Percentiles rank a stretch among this genome's conserved stretches.
Conservation (phyloP, 2,329 filamentous ascomycete species). For the Paracamarosporium sp. region DNA sequence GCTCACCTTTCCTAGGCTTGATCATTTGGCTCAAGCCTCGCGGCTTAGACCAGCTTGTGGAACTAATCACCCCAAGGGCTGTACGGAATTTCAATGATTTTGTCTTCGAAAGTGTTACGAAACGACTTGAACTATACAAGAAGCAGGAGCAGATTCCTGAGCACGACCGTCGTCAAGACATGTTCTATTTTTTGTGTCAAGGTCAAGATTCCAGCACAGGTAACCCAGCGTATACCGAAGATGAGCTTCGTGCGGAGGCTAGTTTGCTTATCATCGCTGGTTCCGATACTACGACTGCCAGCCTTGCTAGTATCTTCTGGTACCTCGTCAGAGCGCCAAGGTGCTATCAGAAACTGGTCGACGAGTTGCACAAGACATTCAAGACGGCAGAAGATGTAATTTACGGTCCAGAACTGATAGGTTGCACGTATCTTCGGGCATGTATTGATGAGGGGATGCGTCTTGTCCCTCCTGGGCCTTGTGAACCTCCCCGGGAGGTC, state of each 20-base stretch:
- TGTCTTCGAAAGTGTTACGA: conserved; percentile 5
- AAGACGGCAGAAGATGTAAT: conserved; percentile 13
- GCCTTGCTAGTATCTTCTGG: conserved; percentile 16
- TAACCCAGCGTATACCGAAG: conserved; percentile 32
- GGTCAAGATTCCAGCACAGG: conserved; percentile 50
- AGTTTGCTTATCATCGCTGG: conserved; percentile 22
- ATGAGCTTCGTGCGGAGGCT: conserved; percentile 43
- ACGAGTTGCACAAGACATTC: conserved; percentile 21
- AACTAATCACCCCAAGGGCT: conserved; percentile 7
- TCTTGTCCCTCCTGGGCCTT: conserved; percentile 8
- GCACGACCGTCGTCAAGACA: conserved; percentile 33
- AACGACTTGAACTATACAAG: conserved; percentile 6
- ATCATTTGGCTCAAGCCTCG: conserved; percentile 21
- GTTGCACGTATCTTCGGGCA: conserved; percentile 20
- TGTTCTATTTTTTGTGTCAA: conserved; percentile 48
- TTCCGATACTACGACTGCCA: conserved; percentile 18
- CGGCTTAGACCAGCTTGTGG: conserved; percentile 12
- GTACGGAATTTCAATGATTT: conserved; percentile 15
- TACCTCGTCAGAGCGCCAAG: conserved; percentile 16
- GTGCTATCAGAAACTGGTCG: conserved; percentile 15
- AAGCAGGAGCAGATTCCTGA: conserved; percentile 7
- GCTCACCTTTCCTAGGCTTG: conserved; percentile 11
- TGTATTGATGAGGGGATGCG: conserved; percentile 21
- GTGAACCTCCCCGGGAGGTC: conserved; percentile 14
- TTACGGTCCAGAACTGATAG: conserved; percentile 5